phyloP scores from a whole-genome alignment of 257 asterid genomes.

The Solanum chaucha region DNA sequence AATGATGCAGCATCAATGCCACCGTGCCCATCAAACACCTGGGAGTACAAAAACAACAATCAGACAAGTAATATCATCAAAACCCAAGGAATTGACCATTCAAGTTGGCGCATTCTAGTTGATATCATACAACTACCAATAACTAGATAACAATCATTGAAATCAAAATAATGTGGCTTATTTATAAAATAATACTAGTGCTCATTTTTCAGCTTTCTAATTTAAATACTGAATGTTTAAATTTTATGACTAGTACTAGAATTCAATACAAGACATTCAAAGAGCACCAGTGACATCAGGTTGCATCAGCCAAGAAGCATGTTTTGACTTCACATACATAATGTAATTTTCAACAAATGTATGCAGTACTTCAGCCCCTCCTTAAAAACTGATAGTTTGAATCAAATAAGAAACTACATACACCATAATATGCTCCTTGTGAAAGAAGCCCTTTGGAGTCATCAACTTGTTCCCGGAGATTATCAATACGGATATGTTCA shows the following conservation, averaged over 20 bases:
- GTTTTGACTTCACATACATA: neutral
- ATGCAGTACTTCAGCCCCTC: neutral
- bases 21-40: conserved; percentile 91
- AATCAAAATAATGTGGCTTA: neutral
- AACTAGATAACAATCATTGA: neutral
- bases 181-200: neutral
- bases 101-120: neutral
- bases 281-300: neutral
- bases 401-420: conserved; percentile 23
- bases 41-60: conserved; percentile 6
- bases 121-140: neutral
- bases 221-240: neutral
- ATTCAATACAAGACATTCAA: neutral
- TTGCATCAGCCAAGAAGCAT: neutral
- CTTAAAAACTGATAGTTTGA: neutral
- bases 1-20: conserved; percentile 81
- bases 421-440: conserved; percentile 86
- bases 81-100: neutral
- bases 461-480: conserved; percentile 46
- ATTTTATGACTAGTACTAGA: neutral
- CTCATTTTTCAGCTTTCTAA: neutral
- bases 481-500: conserved; percentile 62
- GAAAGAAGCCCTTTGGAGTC: conserved; percentile 28
- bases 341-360: neutral
- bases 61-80: neutral